phyloP scores from a whole-genome alignment of 805 yeast species.

The Jamesozyma jinghongensis region DNA sequence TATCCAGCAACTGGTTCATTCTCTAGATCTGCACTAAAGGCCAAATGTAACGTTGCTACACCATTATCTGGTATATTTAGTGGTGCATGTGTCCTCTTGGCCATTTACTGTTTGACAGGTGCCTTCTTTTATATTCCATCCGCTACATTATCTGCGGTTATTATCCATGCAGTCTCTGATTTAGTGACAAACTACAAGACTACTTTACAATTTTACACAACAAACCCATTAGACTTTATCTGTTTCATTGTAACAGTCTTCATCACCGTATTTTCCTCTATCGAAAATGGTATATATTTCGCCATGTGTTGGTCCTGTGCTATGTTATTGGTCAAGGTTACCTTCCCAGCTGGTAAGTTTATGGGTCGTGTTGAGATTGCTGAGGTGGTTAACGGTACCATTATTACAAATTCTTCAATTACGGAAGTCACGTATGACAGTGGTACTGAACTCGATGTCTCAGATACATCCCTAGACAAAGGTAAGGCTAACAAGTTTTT shows the following conservation, averaged over 20 bases:
- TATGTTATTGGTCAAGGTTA: constrained; percentile 58
- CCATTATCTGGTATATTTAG: constrained; percentile 89
- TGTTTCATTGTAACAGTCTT: constrained; percentile 67
- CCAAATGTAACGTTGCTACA: constrained; percentile 91
- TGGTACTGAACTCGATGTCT: background rate
- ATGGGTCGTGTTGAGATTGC: constrained; percentile 69
- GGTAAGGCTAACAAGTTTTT: background rate
- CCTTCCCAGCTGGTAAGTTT: constrained; percentile 75
- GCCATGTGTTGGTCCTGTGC: constrained; percentile 81
- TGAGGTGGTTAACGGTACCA: constrained; percentile 54
- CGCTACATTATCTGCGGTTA: constrained; percentile 78
- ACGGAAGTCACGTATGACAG: background rate
- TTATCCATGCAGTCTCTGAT: constrained; percentile 89
- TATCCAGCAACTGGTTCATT: constrained; percentile 96
- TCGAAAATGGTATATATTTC: constrained; percentile 86
- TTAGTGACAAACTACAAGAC: constrained; percentile 62
- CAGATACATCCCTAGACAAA: background rate
- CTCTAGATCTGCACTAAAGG: constrained; percentile 87
- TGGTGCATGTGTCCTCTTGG: constrained; percentile 79
- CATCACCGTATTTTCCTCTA: constrained; percentile 65
- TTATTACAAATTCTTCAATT: constrained; percentile 24
- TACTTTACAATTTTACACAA: constrained; percentile 60
- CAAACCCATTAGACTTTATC: constrained; percentile 63
- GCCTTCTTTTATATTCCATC: constrained; percentile 87
- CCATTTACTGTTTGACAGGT: constrained; percentile 72